Percentiles rank a stretch among this genome's conserved stretches.
These are phyloP conservation scores for Candida morakotiae DNA, from an alignment of 805 yeast genomes.

Conservation along the genomic window DNA sequence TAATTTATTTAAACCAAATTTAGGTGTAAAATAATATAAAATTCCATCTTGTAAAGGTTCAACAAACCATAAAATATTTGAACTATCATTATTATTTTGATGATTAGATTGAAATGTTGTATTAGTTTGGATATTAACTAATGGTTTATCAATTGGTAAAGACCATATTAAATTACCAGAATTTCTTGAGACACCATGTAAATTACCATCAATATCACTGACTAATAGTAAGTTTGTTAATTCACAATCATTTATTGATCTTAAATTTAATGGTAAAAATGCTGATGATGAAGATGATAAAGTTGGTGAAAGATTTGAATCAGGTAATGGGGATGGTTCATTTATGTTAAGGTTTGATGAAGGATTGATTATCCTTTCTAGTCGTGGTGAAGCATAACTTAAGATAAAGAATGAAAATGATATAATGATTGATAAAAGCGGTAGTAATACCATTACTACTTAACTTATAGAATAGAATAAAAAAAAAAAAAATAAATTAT, in stretches of 20 bases:
- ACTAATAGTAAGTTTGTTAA: conserved; percentile 60
- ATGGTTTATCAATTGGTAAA: conserved; percentile 58
- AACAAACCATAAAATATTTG: conserved; percentile 68
- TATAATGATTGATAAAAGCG: background rate
- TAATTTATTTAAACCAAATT: conserved; percentile 70
- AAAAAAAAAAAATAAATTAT: no score
- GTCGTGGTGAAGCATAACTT: conserved; percentile 16
- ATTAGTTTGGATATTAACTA: conserved; percentile 44
- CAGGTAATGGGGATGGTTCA: background rate
- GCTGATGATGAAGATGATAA: conserved; percentile 10
- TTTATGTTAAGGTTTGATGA: background rate
- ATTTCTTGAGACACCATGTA: conserved; percentile 74
- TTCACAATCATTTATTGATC: conserved; percentile 43
- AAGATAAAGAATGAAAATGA: conserved; percentile 4
- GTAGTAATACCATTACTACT: background rate
- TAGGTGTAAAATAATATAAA: conserved; percentile 73
- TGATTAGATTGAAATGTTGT: conserved; percentile 24
- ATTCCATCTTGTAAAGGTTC: conserved; percentile 88
- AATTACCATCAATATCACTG: conserved; percentile 81
- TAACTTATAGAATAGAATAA: background rate
- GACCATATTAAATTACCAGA: conserved; percentile 80
- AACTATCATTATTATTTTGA: conserved; percentile 4
- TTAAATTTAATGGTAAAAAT: conserved; percentile 30
- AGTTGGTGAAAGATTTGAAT: background rate
- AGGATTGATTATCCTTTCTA: conserved; percentile 15